These are phyloP conservation scores for Naganishia kalamii DNA, from an alignment of 768 basidiomycete species.

Conservation along the genomic window DNA sequence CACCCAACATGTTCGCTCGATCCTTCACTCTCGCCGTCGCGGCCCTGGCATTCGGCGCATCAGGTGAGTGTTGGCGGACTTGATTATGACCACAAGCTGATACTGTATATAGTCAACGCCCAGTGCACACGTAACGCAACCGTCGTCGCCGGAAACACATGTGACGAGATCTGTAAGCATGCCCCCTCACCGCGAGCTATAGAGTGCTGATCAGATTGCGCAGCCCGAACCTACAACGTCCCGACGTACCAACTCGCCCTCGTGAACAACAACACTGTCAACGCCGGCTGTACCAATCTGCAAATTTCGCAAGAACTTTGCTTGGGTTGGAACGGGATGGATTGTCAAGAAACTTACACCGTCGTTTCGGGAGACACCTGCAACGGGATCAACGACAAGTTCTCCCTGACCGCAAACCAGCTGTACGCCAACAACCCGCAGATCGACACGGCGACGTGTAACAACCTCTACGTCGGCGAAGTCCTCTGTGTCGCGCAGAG, in stretches of 20 bases:
- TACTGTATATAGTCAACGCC: conserved; percentile 4
- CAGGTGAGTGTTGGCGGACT: background rate
- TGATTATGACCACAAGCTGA: background rate
- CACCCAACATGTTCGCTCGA: conserved; percentile 1
- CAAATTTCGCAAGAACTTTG: conserved; percentile 57
- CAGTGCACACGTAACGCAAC: conserved; percentile 60
- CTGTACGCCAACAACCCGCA: conserved; percentile 70
- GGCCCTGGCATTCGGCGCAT: background rate
- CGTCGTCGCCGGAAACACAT: conserved; percentile 57
- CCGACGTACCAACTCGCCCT: conserved; percentile 67
- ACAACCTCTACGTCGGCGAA: conserved; percentile 70
- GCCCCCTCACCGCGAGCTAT: background rate
- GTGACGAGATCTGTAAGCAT: conserved; percentile 57
- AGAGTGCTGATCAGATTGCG: background rate
- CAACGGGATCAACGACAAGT: conserved; percentile 49
- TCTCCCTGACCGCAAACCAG: conserved; percentile 54
- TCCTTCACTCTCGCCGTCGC: background rate
- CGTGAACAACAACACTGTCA: conserved; percentile 55
- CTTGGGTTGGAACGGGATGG: conserved; percentile 57
- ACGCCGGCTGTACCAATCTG: conserved; percentile 59
- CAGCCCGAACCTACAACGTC: conserved; percentile 40
- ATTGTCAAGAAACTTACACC: conserved; percentile 60
- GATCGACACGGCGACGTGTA: conserved; percentile 49
- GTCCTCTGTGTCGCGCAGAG: conserved; percentile 56
- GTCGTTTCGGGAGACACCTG: conserved; percentile 60